These are phyloP conservation scores for Pulicaria dysenterica DNA, from an alignment of 129 eudicot species.

Conservation along the genomic window DNA sequence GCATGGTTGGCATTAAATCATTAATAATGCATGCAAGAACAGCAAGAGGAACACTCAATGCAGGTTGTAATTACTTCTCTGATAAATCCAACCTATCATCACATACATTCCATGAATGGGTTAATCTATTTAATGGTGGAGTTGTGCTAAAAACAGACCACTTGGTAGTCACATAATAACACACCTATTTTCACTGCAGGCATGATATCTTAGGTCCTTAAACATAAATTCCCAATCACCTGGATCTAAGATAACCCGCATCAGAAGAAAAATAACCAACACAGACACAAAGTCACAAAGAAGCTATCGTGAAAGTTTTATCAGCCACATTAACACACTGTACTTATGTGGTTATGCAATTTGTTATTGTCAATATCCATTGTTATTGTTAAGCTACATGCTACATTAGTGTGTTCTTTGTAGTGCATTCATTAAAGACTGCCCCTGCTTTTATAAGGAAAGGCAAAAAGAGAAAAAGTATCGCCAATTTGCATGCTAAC, in stretches of 20 bases:
- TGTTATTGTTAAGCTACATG: background rate
- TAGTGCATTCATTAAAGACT: background rate
- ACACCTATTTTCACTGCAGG: background rate
- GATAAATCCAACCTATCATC: background rate
- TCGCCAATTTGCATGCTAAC: background rate
- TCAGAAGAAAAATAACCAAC: background rate
- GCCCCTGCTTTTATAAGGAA: background rate
- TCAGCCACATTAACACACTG: background rate
- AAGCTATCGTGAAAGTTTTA: background rate
- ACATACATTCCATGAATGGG: slow-evolving; percentile 16
- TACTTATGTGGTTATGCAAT: background rate
- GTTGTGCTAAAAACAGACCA: background rate
- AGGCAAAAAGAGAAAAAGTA: background rate
- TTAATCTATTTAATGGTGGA: slow-evolving; percentile 19
- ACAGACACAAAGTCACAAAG: background rate
- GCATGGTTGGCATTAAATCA: background rate
- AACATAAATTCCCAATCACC: background rate
- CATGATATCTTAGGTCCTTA: background rate
- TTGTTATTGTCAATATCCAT: too few relatives aligned
- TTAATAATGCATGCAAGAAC: background rate
- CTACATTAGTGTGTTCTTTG: background rate
- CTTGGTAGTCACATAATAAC: background rate
- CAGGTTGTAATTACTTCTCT: background rate
- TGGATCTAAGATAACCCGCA: background rate
- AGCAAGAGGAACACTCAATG: slow-evolving; percentile 9